phyloP scores from a whole-genome alignment of 2,329 filamentous ascomycete species.

The Chaetomiaceae sp. region DNA sequence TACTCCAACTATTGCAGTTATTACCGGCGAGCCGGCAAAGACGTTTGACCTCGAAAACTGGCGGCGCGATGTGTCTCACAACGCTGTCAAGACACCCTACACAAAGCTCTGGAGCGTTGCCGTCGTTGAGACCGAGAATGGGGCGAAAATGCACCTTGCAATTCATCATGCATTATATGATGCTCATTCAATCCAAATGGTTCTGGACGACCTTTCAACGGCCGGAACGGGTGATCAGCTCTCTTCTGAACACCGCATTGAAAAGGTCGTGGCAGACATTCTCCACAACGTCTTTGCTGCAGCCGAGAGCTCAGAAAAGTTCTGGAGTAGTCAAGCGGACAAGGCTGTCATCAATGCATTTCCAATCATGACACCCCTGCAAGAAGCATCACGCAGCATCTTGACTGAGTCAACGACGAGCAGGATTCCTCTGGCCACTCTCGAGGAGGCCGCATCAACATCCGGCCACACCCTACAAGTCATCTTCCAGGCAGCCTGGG shows the following conservation, averaged over 20 bases:
- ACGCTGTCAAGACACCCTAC: conserved; percentile 43
- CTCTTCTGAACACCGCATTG: conserved; percentile 17
- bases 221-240: conserved; percentile 32
- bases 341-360: conserved; percentile 63
- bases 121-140: conserved; percentile 36
- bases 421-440: conserved; percentile 35
- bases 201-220: conserved; percentile 57
- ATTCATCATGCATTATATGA: conserved; percentile 85
- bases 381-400: conserved; percentile 34
- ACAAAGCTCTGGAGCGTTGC: conserved; percentile 60
- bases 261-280: conserved; percentile 39
- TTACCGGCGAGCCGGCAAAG: conserved; percentile 1
- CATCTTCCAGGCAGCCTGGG: conserved; percentile 73
- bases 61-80: conserved; percentile 32
- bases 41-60: conserved; percentile 36
- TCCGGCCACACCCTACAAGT: conserved; percentile 71
- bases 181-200: conserved; percentile 63
- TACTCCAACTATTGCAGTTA: conserved; percentile 18
- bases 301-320: conserved; percentile 39
- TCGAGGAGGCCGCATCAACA: conserved; percentile 54
- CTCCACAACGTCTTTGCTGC: conserved; percentile 33
- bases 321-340: conserved; percentile 59
- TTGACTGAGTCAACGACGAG: conserved; percentile 37
- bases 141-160: conserved; percentile 40
- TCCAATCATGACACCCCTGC: conserved; percentile 67